phyloP scores from a whole-genome alignment of 2,329 filamentous ascomycete species.

The Dryadomyces quercus-mongolicae region DNA sequence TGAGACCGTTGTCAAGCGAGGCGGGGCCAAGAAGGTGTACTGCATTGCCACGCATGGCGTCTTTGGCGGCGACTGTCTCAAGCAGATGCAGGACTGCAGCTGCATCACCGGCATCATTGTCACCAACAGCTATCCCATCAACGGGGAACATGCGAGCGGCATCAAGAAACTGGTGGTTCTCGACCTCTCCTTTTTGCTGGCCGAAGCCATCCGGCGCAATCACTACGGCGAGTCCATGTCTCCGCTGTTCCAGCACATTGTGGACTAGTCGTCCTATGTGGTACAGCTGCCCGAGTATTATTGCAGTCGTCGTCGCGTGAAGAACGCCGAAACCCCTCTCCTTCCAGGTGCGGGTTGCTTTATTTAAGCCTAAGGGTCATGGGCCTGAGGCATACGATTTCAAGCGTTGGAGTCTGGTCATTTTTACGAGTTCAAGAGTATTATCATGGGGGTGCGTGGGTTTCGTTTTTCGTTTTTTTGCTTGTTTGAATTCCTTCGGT shows the following conservation, averaged over 20 bases:
- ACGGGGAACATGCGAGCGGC: conserved; percentile 55
- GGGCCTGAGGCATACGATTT: not conserved
- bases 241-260: conserved; percentile 54
- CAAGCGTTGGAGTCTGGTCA: conserved; percentile 3
- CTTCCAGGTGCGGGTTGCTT: not conserved
- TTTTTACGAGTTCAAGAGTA: not conserved
- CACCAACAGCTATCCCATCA: conserved; percentile 93
- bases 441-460: not conserved
- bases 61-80: conserved; percentile 79
- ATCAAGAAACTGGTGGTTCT: conserved; percentile 79
- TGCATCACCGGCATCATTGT: conserved; percentile 92
- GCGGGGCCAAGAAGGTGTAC: conserved; percentile 85
- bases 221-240: conserved; percentile 86
- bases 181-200: conserved; percentile 75
- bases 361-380: not conserved
- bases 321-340: not conserved
- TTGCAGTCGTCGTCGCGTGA: not conserved
- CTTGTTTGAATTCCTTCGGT: not conserved
- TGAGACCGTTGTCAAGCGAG: conserved; percentile 90
- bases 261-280: conserved; percentile 26
- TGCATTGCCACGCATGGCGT: conserved; percentile 96
- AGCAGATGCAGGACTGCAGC: conserved; percentile 82
- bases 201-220: conserved; percentile 89
- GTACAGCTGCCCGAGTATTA: not conserved
- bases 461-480: not conserved